These are phyloP conservation scores for Brassica cretica DNA, from an alignment of 345 rosid genomes.

Conservation along the genomic window DNA sequence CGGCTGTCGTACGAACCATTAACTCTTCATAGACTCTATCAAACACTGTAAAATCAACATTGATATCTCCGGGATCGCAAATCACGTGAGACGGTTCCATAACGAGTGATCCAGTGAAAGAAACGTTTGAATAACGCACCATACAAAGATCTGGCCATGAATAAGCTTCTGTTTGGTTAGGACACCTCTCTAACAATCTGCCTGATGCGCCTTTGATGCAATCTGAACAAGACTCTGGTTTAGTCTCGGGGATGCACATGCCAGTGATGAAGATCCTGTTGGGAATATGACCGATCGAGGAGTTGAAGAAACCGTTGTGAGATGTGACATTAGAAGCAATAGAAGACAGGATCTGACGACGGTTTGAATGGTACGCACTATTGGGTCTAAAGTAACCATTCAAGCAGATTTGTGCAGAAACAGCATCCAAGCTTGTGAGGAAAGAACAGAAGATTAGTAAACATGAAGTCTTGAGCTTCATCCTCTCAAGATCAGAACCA, in stretches of 20 bases:
- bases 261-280: conserved; percentile 35
- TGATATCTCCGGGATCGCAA: background rate
- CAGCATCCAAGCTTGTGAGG: background rate
- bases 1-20: background rate
- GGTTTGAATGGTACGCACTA: conserved; percentile 24
- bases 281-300: conserved; percentile 27
- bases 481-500: background rate
- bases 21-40: conserved; percentile 19
- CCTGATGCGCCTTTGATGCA: background rate
- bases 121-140: conserved; percentile 44
- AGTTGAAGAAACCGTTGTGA: background rate
- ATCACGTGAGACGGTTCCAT: background rate
- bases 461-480: conserved; percentile 19
- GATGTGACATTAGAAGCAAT: conserved; percentile 33
- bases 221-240: conserved; percentile 22
- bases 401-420: conserved; percentile 19
- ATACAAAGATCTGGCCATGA: conserved; percentile 42
- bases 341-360: conserved; percentile 24
- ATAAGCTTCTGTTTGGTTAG: conserved; percentile 41
- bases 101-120: conserved; percentile 21
- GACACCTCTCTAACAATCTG: conserved; percentile 19
- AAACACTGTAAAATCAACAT: background rate
- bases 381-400: conserved; percentile 15
- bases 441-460: background rate
- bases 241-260: background rate